A percentile compares a stretch with the other conserved stretches of the same genome.
Conservation (phyloP, 2,329 filamentous ascomycete species). For the Elsinoe australis region DNA sequence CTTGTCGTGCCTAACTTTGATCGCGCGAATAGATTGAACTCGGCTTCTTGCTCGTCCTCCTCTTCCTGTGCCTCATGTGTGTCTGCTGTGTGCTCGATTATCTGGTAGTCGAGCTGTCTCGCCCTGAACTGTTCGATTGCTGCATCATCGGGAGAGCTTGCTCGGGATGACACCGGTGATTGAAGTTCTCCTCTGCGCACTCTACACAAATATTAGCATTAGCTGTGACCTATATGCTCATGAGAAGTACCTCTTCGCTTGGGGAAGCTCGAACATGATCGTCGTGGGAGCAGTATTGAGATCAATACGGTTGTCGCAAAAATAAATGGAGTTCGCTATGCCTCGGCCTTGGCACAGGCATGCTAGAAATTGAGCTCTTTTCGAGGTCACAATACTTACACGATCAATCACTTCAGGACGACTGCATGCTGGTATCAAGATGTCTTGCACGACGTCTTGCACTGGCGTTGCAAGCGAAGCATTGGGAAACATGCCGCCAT, state of each 20-base stretch:
- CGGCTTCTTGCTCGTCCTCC: conserved; percentile 24
- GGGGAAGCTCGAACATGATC: conserved; percentile 10
- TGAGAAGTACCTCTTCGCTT: conserved; percentile 1
- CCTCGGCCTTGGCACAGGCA: conserved; percentile 6
- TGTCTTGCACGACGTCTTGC: neutral
- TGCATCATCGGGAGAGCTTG: conserved; percentile 4
- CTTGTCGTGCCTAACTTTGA: conserved; percentile 14
- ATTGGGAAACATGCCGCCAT: neutral
- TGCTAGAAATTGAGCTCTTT: neutral
- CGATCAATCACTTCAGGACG: neutral
- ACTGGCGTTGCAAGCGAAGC: neutral
- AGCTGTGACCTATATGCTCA: neutral
- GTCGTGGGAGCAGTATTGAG: too few species aligned
- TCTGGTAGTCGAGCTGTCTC: conserved; percentile 3
- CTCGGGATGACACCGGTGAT: neutral
- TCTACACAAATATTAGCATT: neutral
- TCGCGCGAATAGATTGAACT: conserved; percentile 26
- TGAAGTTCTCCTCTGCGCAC: conserved; percentile 14
- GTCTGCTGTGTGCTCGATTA: neutral
- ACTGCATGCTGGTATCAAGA: conserved; percentile 4
- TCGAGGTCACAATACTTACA: too few species aligned
- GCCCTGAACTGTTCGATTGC: conserved; percentile 12
- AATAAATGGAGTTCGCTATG: neutral
- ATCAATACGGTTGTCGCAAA: neutral
- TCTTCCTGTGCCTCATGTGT: neutral